Base-by-base conservation (phyloP, 441 rosid species). In the Arabidopsis lyrata region DNA sequence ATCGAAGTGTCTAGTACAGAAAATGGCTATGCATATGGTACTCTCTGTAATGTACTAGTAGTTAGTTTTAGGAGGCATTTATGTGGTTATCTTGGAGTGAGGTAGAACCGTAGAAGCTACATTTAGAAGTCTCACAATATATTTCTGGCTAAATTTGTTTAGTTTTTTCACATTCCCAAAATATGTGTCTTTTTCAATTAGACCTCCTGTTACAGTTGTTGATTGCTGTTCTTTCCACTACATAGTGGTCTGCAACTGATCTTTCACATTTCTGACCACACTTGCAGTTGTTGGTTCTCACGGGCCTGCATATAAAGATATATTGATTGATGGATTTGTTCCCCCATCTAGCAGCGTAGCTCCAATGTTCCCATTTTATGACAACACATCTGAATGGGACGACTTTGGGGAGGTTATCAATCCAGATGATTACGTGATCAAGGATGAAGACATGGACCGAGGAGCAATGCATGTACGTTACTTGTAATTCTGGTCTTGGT, bases 351-450 rank as follows among this genome's bases (percentile, higher is more conserved):
- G 84, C 78, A 88, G 93, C 74, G 85, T 84, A 80, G 92, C 98
- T 35, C 99, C 99, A 41, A 92, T 95, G 96, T 95, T 90, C 76
- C 99, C 99, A 52, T 91, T 83, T 78, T 95, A 83, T 80, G 96
- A 92, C 60, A 88, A 83, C 78, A 76, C 85, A 70, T 68, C 82
- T 48, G 99, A 92, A 66, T 95, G 99, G 99, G 95, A 91, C 79
- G 99, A 95, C 77, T 95, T 89, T 84, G 99, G 99, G 15, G 99
- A 95, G 82, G 87, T 95, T 61, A 87, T 95, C 66, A 95, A 92
- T 81, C 98, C 99, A 35, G 98, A 95, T 82, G 97, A 95, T 80
- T 95, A 95, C 42, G 86, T 90, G 74, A 84, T 84, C 56, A 90
- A 95, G 79, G 99, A 95, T 74, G 94, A 85, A 67, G 93, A 83